A percentile compares a stretch with the other conserved stretches of the same genome.
Evolutionary conservation across 2,329 filamentous ascomycete genomes (phyloP).

Genomic region (Davidsoniella virescens): DNA sequence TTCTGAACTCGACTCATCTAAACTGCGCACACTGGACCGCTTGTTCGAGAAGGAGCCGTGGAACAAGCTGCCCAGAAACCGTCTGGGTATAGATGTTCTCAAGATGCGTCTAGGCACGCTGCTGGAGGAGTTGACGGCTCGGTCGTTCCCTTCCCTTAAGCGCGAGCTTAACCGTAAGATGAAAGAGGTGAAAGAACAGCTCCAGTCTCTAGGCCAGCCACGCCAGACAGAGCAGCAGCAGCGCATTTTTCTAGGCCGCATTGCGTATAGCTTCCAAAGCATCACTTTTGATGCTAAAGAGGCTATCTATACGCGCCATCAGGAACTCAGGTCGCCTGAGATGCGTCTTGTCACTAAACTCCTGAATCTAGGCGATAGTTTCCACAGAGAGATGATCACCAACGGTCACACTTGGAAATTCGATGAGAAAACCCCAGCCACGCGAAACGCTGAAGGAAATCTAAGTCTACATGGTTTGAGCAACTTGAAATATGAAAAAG

Average conservation of each 20-base stretch:
- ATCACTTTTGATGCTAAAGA: conserved; percentile 12
- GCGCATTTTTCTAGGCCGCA: conserved; percentile 12
- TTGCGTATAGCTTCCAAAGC: conserved; percentile 15
- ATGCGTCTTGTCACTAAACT: conserved; percentile 16
- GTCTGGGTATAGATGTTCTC: conserved; percentile 17
- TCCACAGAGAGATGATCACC: conserved; percentile 7
- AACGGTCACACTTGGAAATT: conserved; percentile 15
- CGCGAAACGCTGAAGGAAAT: no score
- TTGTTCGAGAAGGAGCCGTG: conserved; percentile 26
- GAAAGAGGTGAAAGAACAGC: conserved; percentile 1
- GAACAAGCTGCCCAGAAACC: conserved; percentile 16
- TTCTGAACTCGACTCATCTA: neutral
- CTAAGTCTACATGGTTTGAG: no score
- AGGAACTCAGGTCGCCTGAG: conserved; percentile 9
- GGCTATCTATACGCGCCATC: conserved; percentile 12
- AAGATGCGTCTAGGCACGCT: conserved; percentile 16
- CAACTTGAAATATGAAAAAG: no score
- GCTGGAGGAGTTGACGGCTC: conserved; percentile 18
- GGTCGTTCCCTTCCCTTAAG: conserved; percentile 18
- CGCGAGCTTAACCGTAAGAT: conserved; percentile 15
- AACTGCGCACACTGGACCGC: conserved; percentile 15
- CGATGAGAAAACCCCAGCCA: no score
- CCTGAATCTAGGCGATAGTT: conserved; percentile 14
- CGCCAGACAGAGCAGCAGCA: conserved; percentile 14
- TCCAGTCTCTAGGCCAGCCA: conserved; percentile 13